Conservation (phyloP, 345 rosid species). For the Eucalyptus microcorys region DNA sequence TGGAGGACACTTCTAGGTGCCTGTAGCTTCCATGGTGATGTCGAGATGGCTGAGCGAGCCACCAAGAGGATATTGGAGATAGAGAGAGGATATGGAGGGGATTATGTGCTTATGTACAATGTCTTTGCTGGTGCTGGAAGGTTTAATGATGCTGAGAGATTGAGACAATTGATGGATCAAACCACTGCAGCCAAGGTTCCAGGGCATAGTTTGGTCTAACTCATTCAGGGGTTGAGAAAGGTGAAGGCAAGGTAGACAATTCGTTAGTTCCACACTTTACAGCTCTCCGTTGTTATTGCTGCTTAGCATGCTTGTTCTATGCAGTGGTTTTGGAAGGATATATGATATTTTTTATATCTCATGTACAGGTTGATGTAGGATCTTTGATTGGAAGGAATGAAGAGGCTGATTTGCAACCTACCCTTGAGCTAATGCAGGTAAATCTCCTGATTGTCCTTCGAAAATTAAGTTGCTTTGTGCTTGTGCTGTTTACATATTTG, state of each 20-base stretch:
- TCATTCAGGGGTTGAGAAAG: not conserved
- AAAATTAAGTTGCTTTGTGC: not conserved
- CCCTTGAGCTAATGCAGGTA: not conserved
- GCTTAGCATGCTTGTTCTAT: not conserved
- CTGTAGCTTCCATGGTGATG: conserved; percentile 65
- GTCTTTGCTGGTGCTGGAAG: conserved; percentile 56
- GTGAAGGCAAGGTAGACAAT: not conserved
- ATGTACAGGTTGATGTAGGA: not conserved
- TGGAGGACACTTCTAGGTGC: conserved; percentile 86
- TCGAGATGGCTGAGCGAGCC: conserved; percentile 59
- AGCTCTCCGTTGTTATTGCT: not conserved
- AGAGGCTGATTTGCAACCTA: not conserved
- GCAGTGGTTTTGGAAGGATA: not conserved
- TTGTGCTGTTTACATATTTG: not conserved
- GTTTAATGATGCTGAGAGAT: conserved; percentile 46
- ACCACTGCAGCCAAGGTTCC: conserved; percentile 41
- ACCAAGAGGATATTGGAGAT: conserved; percentile 56
- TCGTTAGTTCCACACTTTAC: not conserved
- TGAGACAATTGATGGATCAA: conserved; percentile 45
- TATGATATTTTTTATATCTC: not conserved
- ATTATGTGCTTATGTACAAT: conserved; percentile 66
- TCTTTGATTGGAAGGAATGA: not conserved
- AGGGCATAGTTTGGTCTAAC: conserved; percentile 26
- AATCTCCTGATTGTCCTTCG: not conserved
- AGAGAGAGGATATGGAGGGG: conserved; percentile 68